Base-by-base conservation (phyloP, 345 rosid genomes). In the Rhizophora apiculata region DNA sequence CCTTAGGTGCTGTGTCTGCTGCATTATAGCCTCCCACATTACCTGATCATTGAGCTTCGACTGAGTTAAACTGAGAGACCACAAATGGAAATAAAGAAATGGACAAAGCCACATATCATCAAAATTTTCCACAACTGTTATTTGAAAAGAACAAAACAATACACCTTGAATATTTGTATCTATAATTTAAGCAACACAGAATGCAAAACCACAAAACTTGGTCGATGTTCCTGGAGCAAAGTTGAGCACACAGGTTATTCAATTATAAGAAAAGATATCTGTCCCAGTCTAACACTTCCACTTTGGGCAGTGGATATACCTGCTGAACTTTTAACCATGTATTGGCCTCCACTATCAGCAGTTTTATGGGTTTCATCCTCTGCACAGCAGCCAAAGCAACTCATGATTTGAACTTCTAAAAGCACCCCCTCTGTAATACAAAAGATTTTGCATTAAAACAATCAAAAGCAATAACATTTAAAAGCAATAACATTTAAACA, bases 371-470 rank as follows among this genome's bases (percentile, higher is more conserved):
- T 66, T 69, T 85, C 93, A 81, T 88, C 96, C 53, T 87, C 97
- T 43, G 68, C 85, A 52, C 96, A 95, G 74, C 99, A 90, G 52
- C 91, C 60, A 61, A 95, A 91, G 78, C 97, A 89, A 67, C 96
- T 76, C 97, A 95, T 92, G 73, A 59, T 75, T 82, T 76, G 72
- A 76, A 63, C 64, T 46, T 32, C 65, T 31, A 59, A 60, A 36
- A 65, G 70, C 56, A 15, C 49, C 53, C 67, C 34, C 49, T 32
- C 68, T 48, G 71, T 72, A 13, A 65, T 59, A 70, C 68, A 60
- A 54, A 37, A 56, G 46, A 34, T 29, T 29, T 11, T 54, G 11
- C 13, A 1, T 21, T 54, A 22, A 22, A 20, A 20, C 11, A 54
- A 53, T 19, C 8, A 7, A n/a, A 54, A 54, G 4, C 13, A 20